phyloP scores from a whole-genome alignment of 2,329 filamentous ascomycete species.

The Amesomyces nigricolor region DNA sequence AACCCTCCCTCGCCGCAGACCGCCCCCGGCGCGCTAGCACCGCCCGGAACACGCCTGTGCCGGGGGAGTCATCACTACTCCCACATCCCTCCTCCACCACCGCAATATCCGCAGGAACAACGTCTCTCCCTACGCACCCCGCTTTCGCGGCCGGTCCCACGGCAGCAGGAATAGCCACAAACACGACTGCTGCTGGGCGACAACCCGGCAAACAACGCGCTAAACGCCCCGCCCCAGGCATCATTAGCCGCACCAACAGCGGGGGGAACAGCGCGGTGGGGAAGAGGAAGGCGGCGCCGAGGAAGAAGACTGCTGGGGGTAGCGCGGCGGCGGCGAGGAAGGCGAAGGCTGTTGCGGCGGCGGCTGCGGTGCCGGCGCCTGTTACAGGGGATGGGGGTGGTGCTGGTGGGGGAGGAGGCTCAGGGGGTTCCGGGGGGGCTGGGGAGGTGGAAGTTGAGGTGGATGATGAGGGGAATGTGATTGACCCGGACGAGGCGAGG shows the following conservation, averaged over 20 bases:
- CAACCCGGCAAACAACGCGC: slow-evolving; percentile 50
- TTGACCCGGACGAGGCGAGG: slow-evolving; percentile 68
- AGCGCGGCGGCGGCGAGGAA: not conserved
- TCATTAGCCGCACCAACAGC: slow-evolving; percentile 58
- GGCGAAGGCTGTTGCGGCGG: slow-evolving; percentile 17
- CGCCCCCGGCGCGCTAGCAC: slow-evolving; percentile 52
- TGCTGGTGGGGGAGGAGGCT: slow-evolving; percentile 32
- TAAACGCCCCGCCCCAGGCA: slow-evolving; percentile 66
- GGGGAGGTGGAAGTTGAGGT: slow-evolving; percentile 50
- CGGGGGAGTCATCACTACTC: slow-evolving; percentile 34
- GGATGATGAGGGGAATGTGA: slow-evolving; percentile 62
- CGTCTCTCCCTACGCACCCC: not conserved
- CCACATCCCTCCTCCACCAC: not conserved
- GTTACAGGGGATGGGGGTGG: slow-evolving; percentile 24
- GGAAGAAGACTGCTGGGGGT: slow-evolving; percentile 41
- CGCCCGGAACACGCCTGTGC: slow-evolving; percentile 52
- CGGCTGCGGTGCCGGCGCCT: slow-evolving; percentile 20
- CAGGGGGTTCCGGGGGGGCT: slow-evolving; percentile 29
- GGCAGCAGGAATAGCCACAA: slow-evolving; percentile 14
- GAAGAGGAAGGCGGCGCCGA: slow-evolving; percentile 63
- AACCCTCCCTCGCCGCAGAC: slow-evolving; percentile 47
- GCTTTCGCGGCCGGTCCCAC: slow-evolving; percentile 14
- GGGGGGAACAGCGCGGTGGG: slow-evolving; percentile 63
- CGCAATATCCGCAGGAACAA: not conserved
- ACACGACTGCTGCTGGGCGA: not conserved